These are phyloP conservation scores for Fusarium burgessii DNA, from an alignment of 2,329 filamentous ascomycete genomes.

Conservation along the genomic window DNA sequence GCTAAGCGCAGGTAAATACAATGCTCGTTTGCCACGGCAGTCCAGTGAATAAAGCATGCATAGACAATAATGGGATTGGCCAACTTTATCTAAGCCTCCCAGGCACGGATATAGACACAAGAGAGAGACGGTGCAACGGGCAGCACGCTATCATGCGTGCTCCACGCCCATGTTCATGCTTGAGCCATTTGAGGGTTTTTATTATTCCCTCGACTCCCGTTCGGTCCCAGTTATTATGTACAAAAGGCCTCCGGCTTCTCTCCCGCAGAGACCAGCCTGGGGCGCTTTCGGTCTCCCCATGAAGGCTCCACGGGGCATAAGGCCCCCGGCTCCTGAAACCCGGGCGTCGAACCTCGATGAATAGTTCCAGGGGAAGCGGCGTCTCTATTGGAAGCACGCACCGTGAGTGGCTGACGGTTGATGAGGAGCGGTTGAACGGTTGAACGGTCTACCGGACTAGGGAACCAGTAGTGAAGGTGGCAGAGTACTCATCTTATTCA, in stretches of 20 bases:
- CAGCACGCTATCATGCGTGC: slow-evolving; percentile 14
- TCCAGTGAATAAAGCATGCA: not conserved
- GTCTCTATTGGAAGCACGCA: not conserved
- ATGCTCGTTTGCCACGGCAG: slow-evolving; percentile 6
- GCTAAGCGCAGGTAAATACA: slow-evolving; percentile 24
- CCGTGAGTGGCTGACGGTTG: slow-evolving; percentile 23
- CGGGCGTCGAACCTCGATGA: slow-evolving; percentile 8
- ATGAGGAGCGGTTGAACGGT: slow-evolving; percentile 9
- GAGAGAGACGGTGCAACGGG: not conserved
- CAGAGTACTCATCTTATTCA: slow-evolving; percentile 1
- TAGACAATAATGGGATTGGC: slow-evolving; percentile 21
- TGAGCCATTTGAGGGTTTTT: slow-evolving; percentile 38
- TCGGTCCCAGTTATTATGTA: slow-evolving; percentile 6
- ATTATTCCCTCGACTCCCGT: slow-evolving; percentile 11
- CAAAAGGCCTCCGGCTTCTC: slow-evolving; percentile 23
- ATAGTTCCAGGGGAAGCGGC: slow-evolving; percentile 4
- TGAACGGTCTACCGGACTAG: slow-evolving; percentile 33
- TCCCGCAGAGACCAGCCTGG: slow-evolving; percentile 9
- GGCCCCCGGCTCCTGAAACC: slow-evolving; percentile 20
- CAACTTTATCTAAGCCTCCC: slow-evolving; percentile 27
- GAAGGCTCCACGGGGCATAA: slow-evolving; percentile 19
- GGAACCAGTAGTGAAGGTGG: slow-evolving; percentile 14
- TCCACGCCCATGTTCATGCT: slow-evolving; percentile 21
- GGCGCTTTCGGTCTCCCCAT: slow-evolving; percentile 33
- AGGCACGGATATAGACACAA: slow-evolving; percentile 9